phyloP scores from a whole-genome alignment of 345 rosid genomes.

The Lepidium africanum region DNA sequence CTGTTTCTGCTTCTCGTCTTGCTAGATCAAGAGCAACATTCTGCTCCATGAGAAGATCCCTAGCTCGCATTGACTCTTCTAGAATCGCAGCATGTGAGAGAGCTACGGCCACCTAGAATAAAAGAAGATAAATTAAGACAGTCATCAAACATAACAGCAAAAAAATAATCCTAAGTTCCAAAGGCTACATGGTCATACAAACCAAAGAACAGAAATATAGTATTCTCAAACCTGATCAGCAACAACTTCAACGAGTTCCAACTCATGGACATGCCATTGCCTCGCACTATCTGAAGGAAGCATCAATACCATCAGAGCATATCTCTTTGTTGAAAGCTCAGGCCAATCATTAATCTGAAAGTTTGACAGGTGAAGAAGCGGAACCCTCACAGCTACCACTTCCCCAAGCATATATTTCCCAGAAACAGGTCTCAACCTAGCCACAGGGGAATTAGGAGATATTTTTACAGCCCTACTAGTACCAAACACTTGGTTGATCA shows the following conservation, averaged over 20 bases:
- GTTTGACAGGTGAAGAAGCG: conserved; percentile 90
- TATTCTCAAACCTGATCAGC: conserved; percentile 78
- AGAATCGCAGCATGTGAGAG: conserved; percentile 96
- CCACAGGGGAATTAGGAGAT: conserved; percentile 83
- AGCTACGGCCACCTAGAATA: conserved; percentile 86
- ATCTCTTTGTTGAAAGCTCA: conserved; percentile 88
- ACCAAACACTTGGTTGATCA: conserved; percentile 80
- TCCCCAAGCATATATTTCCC: conserved; percentile 86
- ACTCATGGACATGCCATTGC: conserved; percentile 95
- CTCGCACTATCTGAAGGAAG: conserved; percentile 98
- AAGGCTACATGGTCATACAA: background rate
- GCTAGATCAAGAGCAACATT: conserved; percentile 92
- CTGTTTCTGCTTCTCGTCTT: conserved; percentile 93
- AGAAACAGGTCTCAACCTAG: conserved; percentile 72
- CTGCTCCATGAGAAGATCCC: conserved; percentile 95
- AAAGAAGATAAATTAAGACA: conserved; percentile 1
- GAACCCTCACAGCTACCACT: conserved; percentile 95
- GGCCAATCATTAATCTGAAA: conserved; percentile 99
- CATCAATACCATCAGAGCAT: conserved; percentile 96
- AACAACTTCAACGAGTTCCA: conserved; percentile 98
- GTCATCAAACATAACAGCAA: background rate
- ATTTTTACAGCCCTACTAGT: conserved; percentile 68
- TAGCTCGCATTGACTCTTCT: conserved; percentile 98
- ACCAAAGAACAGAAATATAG: background rate
- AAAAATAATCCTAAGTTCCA: background rate